These are phyloP conservation scores for Trifolium dubium DNA, from an alignment of 306 rosid genomes.

Conservation along the genomic window DNA sequence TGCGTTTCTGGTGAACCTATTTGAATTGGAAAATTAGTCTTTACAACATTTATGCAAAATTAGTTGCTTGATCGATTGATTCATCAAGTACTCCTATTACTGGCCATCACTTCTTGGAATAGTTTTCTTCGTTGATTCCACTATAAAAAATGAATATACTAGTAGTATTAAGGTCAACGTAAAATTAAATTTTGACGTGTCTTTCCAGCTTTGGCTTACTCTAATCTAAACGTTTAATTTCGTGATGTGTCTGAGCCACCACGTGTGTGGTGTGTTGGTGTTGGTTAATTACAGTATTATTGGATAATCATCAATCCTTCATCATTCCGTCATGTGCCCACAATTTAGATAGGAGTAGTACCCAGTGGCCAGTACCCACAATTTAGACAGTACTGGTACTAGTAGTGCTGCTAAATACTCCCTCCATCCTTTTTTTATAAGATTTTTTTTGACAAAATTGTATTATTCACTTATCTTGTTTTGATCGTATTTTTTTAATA, in stretches of 20 bases:
- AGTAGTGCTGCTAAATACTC: no score
- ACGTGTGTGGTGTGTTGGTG: no score
- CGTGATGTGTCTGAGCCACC: slow-evolving; percentile 37
- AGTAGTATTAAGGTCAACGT: slow-evolving; percentile 35
- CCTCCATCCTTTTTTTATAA: no score
- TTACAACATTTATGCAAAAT: no score
- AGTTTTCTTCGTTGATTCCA: background rate
- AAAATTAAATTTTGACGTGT: slow-evolving; percentile 25
- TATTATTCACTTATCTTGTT: no score
- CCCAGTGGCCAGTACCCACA: no score
- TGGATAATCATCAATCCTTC: slow-evolving; percentile 38
- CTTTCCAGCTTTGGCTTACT: slow-evolving; percentile 25
- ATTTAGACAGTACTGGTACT: slow-evolving; percentile 34
- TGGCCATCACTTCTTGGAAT: background rate
- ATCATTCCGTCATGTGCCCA: slow-evolving; percentile 40
- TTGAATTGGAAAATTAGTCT: no score
- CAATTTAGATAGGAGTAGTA: slow-evolving; percentile 33
- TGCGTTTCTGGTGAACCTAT: no score
- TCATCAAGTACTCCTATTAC: background rate
- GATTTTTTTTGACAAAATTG: no score
- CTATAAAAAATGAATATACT: background rate
- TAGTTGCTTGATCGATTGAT: background rate
- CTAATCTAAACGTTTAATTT: slow-evolving; percentile 28
- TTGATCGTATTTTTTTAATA: no score
- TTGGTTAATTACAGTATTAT: slow-evolving; percentile 42